phyloP scores from a whole-genome alignment of 2,329 filamentous ascomycete genomes.

The Alternaria infectoria region DNA sequence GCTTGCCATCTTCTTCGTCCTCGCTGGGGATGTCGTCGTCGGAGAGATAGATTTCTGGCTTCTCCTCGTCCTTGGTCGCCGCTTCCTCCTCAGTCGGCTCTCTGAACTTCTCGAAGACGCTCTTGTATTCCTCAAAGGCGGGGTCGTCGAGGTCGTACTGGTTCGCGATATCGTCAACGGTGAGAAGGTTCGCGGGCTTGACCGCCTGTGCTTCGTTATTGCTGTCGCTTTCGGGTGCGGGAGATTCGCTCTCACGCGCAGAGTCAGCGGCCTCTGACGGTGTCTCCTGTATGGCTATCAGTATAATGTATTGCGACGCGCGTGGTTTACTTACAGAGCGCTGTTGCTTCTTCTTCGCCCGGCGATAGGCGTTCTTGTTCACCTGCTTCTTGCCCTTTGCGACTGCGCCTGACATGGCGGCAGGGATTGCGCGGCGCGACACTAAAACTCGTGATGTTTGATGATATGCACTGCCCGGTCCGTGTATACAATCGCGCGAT shows the following conservation, averaged over 20 bases:
- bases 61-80: constrained; percentile 61
- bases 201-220: constrained; percentile 48
- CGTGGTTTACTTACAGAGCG: constrained; percentile 57
- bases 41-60: constrained; percentile 83
- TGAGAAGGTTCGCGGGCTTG: constrained; percentile 54
- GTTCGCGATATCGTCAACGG: constrained; percentile 47
- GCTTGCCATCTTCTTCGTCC: constrained; percentile 72
- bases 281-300: constrained; percentile 42
- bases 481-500: constrained; percentile 1
- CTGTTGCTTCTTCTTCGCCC: constrained; percentile 95
- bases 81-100: constrained; percentile 65
- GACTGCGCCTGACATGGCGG: constrained; percentile 38
- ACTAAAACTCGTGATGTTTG: not conserved
- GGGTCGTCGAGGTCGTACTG: constrained; percentile 72
- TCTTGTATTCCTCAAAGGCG: constrained; percentile 81
- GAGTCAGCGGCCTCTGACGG: constrained; percentile 41
- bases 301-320: constrained; percentile 2
- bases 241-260: constrained; percentile 48
- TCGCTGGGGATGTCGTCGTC: constrained; percentile 87
- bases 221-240: constrained; percentile 38
- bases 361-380: constrained; percentile 92
- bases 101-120: constrained; percentile 78
- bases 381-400: constrained; percentile 63
- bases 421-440: constrained; percentile 16
- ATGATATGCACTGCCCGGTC: not conserved